These are phyloP conservation scores for Heliamphora pulchella DNA, from an alignment of 179 eudicot species.

Conservation along the genomic window DNA sequence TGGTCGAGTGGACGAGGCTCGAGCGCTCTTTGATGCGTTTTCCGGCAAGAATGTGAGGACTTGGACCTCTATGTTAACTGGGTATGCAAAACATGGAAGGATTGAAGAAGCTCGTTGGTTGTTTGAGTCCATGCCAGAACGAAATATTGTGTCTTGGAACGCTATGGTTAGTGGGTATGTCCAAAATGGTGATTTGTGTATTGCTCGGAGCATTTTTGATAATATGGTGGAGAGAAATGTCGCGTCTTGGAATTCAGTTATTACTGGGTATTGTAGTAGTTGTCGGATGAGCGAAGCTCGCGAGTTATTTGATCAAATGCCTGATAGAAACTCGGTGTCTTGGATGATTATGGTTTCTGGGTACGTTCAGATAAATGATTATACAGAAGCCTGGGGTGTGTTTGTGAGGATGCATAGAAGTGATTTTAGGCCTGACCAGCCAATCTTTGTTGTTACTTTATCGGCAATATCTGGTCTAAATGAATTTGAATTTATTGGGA, in stretches of 20 bases:
- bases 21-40: slow-evolving; percentile 23
- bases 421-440: slow-evolving; percentile 30
- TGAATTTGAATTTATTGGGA: slow-evolving; percentile 22
- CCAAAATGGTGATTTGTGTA: slow-evolving; percentile 24
- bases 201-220: slow-evolving; percentile 35
- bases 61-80: slow-evolving; percentile 40
- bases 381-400: slow-evolving; percentile 32
- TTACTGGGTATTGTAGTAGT: slow-evolving; percentile 42
- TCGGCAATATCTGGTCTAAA: slow-evolving; percentile 28
- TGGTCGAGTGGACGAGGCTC: slow-evolving; percentile 19
- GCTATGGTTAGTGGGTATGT: slow-evolving; percentile 43
- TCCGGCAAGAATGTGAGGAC: slow-evolving; percentile 32
- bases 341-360: slow-evolving; percentile 48
- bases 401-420: slow-evolving; percentile 31
- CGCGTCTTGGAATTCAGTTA: slow-evolving; percentile 40
- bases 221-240: slow-evolving; percentile 35
- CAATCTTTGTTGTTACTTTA: slow-evolving; percentile 30
- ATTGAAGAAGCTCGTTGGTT: slow-evolving; percentile 36
- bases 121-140: slow-evolving; percentile 44
- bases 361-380: slow-evolving; percentile 21
- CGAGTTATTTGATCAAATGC: slow-evolving; percentile 37
- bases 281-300: slow-evolving; percentile 33
- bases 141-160: slow-evolving; percentile 44
- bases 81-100: slow-evolving; percentile 26
- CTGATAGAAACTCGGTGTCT: slow-evolving; percentile 32